Evolutionary conservation across 2,329 filamentous ascomycete genomes (phyloP).

Genomic region (Raffaelea arxii): DNA sequence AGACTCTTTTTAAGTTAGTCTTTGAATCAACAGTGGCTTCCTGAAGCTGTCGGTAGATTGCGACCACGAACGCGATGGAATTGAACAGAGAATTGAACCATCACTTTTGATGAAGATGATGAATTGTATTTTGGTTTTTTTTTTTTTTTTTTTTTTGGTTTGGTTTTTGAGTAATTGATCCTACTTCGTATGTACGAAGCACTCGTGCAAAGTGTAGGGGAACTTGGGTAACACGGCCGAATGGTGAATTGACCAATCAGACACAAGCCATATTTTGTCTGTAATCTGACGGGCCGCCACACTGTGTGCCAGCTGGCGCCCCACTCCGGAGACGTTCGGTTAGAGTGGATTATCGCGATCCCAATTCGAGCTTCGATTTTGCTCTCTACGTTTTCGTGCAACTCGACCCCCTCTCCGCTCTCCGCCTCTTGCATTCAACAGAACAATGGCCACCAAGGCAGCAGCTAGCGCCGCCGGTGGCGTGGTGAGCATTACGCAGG

Average conservation of each 20-base stretch:
- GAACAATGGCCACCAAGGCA: constrained; percentile 50
- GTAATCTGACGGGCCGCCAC: constrained; percentile 1
- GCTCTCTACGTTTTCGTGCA: too few relatives aligned
- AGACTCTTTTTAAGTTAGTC: too few relatives aligned
- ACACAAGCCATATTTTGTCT: not conserved
- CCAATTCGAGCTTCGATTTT: too few relatives aligned
- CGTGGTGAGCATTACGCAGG: constrained; percentile 49
- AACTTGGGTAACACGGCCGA: constrained; percentile 16
- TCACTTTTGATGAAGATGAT: too few relatives aligned
- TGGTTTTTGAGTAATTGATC: too few relatives aligned
- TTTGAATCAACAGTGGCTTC: too few relatives aligned
- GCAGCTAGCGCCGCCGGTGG: constrained; percentile 45
- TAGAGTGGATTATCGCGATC: not conserved
- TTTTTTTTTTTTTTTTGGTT: too few relatives aligned
- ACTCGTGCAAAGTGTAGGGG: constrained; percentile 7
- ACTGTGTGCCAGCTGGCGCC: constrained; percentile 6
- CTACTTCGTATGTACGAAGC: too few relatives aligned
- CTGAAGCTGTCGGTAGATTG: too few relatives aligned
- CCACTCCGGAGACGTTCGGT: constrained; percentile 1
- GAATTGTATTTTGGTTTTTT: too few relatives aligned
- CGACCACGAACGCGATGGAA: too few relatives aligned
- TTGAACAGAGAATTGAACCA: too few relatives aligned
- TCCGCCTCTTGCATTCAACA: constrained; percentile 18
- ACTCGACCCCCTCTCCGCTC: not conserved
- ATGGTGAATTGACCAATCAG: constrained; percentile 6